These are phyloP conservation scores for Colletotrichum camelliae DNA, from an alignment of 2,329 filamentous ascomycete genomes.

Conservation along the genomic window DNA sequence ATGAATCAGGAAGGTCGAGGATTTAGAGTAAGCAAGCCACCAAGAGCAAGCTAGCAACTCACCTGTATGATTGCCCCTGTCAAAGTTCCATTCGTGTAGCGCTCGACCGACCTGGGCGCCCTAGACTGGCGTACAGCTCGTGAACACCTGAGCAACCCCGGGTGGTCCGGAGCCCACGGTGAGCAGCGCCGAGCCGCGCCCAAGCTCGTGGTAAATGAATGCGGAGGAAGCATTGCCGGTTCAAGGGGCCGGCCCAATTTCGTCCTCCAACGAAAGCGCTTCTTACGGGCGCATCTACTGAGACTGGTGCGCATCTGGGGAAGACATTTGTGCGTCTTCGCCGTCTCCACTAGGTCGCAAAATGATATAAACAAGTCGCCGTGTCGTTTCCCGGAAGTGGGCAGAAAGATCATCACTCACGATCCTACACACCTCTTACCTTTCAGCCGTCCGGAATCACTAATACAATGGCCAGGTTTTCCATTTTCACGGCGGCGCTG, in stretches of 20 bases:
- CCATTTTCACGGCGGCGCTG: constrained; percentile 38
- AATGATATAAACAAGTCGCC: constrained; percentile 1
- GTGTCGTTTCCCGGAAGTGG: background rate
- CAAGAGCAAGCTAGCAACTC: background rate
- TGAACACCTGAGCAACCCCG: background rate
- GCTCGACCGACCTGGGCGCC: background rate
- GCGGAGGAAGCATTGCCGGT: constrained; percentile 8
- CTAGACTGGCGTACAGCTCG: background rate
- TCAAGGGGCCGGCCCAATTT: constrained; percentile 4
- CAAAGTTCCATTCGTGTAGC: constrained; percentile 1
- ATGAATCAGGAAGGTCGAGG: constrained; percentile 7
- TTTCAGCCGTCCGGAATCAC: background rate
- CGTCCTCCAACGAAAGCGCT: constrained; percentile 15
- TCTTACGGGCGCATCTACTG: background rate
- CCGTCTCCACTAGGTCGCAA: background rate
- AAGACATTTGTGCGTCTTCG: background rate
- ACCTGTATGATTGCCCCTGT: background rate
- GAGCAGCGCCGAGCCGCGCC: background rate
- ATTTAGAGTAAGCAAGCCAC: background rate
- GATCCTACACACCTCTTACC: background rate
- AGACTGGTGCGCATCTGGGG: constrained; percentile 10
- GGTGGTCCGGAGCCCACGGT: background rate
- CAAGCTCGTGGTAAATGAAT: constrained; percentile 4
- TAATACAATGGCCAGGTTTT: constrained; percentile 25
- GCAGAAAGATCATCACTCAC: background rate